Evolutionary conservation across 2,329 filamentous ascomycete species (phyloP).

Genomic region (Botryotinia convoluta): DNA sequence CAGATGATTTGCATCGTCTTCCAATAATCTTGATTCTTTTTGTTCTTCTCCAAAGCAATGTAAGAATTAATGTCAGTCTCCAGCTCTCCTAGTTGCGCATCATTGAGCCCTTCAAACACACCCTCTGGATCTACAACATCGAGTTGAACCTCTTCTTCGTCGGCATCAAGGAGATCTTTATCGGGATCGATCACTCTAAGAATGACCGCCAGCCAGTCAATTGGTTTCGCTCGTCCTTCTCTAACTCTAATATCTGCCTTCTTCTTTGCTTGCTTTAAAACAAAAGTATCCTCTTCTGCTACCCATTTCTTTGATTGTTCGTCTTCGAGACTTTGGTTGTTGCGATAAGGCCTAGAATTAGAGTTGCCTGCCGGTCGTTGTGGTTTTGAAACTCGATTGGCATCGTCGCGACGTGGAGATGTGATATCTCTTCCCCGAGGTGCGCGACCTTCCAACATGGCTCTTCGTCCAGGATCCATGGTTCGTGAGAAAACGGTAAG

Average conservation of each 20-base stretch:
- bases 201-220: slow-evolving; percentile 91
- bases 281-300: slow-evolving; percentile 92
- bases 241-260: slow-evolving; percentile 94
- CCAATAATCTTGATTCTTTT: slow-evolving; percentile 85
- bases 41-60: slow-evolving; percentile 73
- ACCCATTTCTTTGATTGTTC: slow-evolving; percentile 81
- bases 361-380: slow-evolving; percentile 32
- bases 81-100: slow-evolving; percentile 68
- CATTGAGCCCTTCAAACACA: slow-evolving; percentile 72
- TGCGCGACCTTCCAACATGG: slow-evolving; percentile 34
- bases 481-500: neutral
- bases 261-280: slow-evolving; percentile 95
- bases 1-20: slow-evolving; percentile 84
- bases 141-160: slow-evolving; percentile 65
- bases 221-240: slow-evolving; percentile 84
- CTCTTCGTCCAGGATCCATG: slow-evolving; percentile 37
- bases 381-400: slow-evolving; percentile 56
- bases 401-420: slow-evolving; percentile 54
- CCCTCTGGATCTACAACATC: slow-evolving; percentile 76
- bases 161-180: slow-evolving; percentile 81
- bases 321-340: slow-evolving; percentile 49
- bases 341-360: slow-evolving; percentile 33
- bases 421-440: slow-evolving; percentile 51
- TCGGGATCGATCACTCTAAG: slow-evolving; percentile 84
- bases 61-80: slow-evolving; percentile 82